Conservation (phyloP, 176 grass and related monocot genomes). For the Oryza longistaminata region DNA sequence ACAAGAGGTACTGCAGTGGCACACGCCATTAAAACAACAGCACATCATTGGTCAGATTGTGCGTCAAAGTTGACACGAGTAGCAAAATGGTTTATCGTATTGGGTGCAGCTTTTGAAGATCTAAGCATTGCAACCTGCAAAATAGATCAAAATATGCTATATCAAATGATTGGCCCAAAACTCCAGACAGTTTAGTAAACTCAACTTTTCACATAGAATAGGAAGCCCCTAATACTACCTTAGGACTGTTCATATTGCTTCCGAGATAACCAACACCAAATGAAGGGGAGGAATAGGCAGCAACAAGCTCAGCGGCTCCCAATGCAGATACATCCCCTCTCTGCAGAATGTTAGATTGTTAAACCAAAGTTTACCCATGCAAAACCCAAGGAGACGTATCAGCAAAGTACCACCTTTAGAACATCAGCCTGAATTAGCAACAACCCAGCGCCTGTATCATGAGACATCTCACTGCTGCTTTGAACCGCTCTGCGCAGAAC, state of each 20-base stretch:
- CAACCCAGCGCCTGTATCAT: constrained; percentile 73
- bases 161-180: not conserved
- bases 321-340: constrained; percentile 39
- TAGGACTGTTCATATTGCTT: constrained; percentile 73
- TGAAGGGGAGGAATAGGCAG: constrained; percentile 82
- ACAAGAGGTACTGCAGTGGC: not conserved
- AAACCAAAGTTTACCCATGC: not conserved
- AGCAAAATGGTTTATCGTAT: constrained; percentile 58
- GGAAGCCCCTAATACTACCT: constrained; percentile 35
- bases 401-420: constrained; percentile 53
- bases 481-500: constrained; percentile 59
- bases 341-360: constrained; percentile 40
- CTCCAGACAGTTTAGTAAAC: not conserved
- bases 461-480: constrained; percentile 60
- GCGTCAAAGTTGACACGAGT: constrained; percentile 51
- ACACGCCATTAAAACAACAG: not conserved
- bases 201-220: not conserved
- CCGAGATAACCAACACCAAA: constrained; percentile 82
- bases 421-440: constrained; percentile 84
- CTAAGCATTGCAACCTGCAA: constrained; percentile 66
- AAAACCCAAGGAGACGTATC: not conserved
- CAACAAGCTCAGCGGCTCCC: constrained; percentile 68
- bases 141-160: not conserved
- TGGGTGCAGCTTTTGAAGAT: constrained; percentile 10
- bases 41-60: constrained; percentile 26